Base-by-base conservation (phyloP, 345 rosid genomes). In the Citropsis articulata region DNA sequence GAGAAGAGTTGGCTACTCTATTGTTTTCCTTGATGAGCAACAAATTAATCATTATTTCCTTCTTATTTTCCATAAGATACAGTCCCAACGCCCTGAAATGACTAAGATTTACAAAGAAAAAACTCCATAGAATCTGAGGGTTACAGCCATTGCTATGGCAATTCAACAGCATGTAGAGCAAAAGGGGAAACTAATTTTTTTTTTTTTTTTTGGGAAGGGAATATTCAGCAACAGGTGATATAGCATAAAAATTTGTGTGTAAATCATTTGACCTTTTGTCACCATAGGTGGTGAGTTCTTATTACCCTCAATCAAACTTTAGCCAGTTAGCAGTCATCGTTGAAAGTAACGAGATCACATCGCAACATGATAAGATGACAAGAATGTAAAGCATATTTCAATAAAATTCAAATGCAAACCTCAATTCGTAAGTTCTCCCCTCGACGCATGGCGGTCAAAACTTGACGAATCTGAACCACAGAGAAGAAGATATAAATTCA, bases 391-490 rank as follows among this genome's bases (percentile, higher is more conserved):
- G 57, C 57, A 53, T 18, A 6, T 53, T 53, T 53, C 57, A 53
- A 16, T 53, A 53, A 53, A 53, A 79, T 55, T 75, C 35, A 72
- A 77, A 82, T 63, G 61, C 90, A 74, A 86, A 93, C 98, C 97
- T 94, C 97, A 75, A 84, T 77, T 70, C 89, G 86, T 79, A 91
- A 59, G 79, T 85, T 89, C 82, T 90, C 97, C 70, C 93, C 95
- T 82, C 97, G 85, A 75, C 91, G 92, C 90, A 93, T 85, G 83
- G 93, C 93, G 66, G 77, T 86, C 90, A 93, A 79, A 80, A 88
- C 98, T 81, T 90, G 97, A 75, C 93, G 97, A 77, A 94, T 87
- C 98, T 92, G 92, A 35, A 12, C 83, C 78, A 86, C 65, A 69
- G 78, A 83, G 69, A 85, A 76, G 38, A 85, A 79, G 50, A 79